These are phyloP conservation scores for Pyrus betulifolia DNA, from an alignment of 306 rosid genomes.

Conservation along the genomic window DNA sequence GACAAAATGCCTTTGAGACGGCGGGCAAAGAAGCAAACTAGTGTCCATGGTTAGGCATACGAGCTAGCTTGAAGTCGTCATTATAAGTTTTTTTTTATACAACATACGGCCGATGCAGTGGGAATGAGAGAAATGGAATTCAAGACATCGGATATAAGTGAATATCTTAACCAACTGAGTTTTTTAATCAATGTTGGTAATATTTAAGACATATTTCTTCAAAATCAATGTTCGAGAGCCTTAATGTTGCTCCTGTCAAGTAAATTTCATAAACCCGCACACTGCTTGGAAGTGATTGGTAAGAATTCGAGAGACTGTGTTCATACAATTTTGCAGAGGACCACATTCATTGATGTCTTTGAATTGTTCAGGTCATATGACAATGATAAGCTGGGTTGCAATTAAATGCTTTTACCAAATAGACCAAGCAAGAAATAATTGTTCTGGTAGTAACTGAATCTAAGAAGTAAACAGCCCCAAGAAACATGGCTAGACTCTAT, in stretches of 20 bases:
- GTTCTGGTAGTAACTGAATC: not conserved
- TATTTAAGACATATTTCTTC: too few relatives aligned
- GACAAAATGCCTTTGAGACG: too few relatives aligned
- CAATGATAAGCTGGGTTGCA: not conserved
- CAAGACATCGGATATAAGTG: not conserved
- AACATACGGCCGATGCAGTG: not conserved
- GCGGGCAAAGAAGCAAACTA: not conserved
- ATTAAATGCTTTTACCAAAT: conserved; percentile 3
- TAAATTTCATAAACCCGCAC: not conserved
- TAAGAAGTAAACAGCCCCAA: not conserved
- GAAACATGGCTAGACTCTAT: not conserved
- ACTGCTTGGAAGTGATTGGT: not conserved
- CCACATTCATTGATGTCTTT: conserved; percentile 3
- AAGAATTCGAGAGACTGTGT: not conserved
- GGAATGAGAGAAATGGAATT: too few relatives aligned
- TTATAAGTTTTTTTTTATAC: too few relatives aligned
- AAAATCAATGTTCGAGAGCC: too few relatives aligned
- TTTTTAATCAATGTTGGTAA: not conserved
- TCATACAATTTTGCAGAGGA: not conserved
- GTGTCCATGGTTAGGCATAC: not conserved
- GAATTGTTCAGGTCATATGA: conserved; percentile 7
- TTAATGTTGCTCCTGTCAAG: too few relatives aligned
- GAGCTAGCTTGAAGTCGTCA: not conserved
- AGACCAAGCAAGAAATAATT: not conserved
- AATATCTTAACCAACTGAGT: not conserved